Evolutionary conservation across 2,329 filamentous ascomycete genomes (phyloP), one percentile per base, ranked within the genome.

Genomic region (Verruconis gallopava): DNA sequence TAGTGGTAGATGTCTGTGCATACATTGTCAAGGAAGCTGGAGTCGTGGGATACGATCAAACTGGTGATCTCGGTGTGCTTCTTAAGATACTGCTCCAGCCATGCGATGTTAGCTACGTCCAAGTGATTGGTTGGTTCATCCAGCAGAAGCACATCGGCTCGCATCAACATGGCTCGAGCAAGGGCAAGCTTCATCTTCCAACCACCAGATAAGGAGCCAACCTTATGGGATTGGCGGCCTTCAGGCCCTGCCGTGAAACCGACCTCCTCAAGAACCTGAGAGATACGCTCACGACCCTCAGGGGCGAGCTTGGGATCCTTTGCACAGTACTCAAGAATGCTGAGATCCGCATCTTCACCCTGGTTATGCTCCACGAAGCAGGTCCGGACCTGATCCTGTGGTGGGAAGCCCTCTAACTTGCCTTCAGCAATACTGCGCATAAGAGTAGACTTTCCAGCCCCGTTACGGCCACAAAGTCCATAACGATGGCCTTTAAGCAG

Each of bases 151-250:
- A 98, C 88, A 60, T 98, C 91, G n/a, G 91, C 89, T 57, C 80
- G 83, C 72, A 91, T 84, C 55, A 98, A 73, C 88, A 98, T 96
- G 49, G 91, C 91, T 55, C 91, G 78, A 40, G 91, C 91, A 61
- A 98, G 67, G 50, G 91, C 91, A 47, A 98, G 69, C 77, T 98
- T 98, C 91, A 98, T 98, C 75, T 96, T 96, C 91, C 91, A 98
- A 59, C 91, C 91, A 65, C 91, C 91, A 34, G 91, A 96, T 25
- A 98, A 67, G 15, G 89, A 95, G 52, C 91, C 91, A 45, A 98
- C 91, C 53, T 81, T 84, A 59, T 95, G 78, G 4, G 79, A 73
- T 63, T 96, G 91, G 46, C 85, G 78, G 46, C 89, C 91, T 50
- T 91, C 83, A 1, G 86, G 85, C 2, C 89, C 89, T 47, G 83